These are phyloP conservation scores for Amanita brunnescens DNA, from an alignment of 768 basidiomycete species.

Conservation along the genomic window DNA sequence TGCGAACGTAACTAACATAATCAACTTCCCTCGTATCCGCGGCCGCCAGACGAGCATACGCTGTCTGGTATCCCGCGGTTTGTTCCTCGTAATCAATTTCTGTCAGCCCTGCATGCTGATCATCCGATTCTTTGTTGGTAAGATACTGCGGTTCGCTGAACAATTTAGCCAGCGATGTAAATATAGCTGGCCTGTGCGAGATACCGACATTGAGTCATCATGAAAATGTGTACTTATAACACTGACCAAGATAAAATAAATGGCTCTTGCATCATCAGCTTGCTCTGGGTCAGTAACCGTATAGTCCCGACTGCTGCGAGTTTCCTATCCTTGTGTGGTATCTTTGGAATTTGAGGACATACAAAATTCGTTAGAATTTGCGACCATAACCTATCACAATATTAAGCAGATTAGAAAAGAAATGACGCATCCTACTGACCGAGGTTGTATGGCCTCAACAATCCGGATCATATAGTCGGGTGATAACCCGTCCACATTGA, in stretches of 20 bases:
- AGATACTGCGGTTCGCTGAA: slow-evolving; percentile 75
- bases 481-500: slow-evolving; percentile 62
- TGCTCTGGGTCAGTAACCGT: slow-evolving; percentile 67
- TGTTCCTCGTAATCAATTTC: slow-evolving; percentile 89
- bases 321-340: slow-evolving; percentile 79
- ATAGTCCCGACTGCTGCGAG: slow-evolving; percentile 74
- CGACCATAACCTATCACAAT: slow-evolving; percentile 50
- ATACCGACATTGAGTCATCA: neutral
- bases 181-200: slow-evolving; percentile 50
- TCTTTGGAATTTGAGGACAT: slow-evolving; percentile 71
- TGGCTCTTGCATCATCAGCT: slow-evolving; percentile 58
- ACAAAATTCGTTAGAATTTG: slow-evolving; percentile 73
- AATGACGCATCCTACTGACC: slow-evolving; percentile 37
- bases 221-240: neutral
- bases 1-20: slow-evolving; percentile 49
- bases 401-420: neutral
- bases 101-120: slow-evolving; percentile 50
- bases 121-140: slow-evolving; percentile 31
- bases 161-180: slow-evolving; percentile 66
- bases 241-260: slow-evolving; percentile 57
- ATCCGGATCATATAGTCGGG: slow-evolving; percentile 75
- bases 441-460: slow-evolving; percentile 77
- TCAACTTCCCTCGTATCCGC: slow-evolving; percentile 53
- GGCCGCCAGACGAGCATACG: slow-evolving; percentile 87
- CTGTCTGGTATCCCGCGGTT: slow-evolving; percentile 85